phyloP scores from a whole-genome alignment of 257 asterid species.

The Euphrasia confusa region DNA sequence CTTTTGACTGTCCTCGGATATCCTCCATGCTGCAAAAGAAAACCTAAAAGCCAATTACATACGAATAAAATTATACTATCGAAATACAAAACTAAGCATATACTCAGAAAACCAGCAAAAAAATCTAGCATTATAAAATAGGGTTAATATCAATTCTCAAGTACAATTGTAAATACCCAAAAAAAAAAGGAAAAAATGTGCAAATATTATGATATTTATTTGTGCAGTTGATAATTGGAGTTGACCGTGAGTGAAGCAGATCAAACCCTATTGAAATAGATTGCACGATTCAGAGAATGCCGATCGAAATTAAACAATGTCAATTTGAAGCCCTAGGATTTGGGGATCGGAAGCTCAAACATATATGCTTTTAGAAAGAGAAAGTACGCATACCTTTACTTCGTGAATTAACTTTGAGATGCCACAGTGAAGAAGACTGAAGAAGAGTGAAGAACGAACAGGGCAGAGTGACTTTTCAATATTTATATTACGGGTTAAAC shows the following conservation, averaged over 20 bases:
- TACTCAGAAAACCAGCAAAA: constrained; percentile 1
- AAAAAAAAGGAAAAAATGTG: no score
- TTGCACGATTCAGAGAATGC: constrained; percentile 16
- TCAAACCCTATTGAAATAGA: constrained; percentile 2
- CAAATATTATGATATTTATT: neutral
- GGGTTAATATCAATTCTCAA: neutral
- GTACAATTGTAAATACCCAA: neutral
- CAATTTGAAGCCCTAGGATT: constrained; percentile 35
- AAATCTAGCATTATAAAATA: neutral
- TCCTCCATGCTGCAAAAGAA: constrained; percentile 53
- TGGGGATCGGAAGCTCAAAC: constrained; percentile 37
- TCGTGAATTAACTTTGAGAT: constrained; percentile 31
- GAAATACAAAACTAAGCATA: neutral
- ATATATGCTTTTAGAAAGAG: constrained; percentile 25
- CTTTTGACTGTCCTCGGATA: constrained; percentile 82
- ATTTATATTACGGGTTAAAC: constrained; percentile 9
- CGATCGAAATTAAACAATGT: constrained; percentile 2
- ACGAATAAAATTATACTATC: neutral
- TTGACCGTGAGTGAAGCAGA: constrained; percentile 6
- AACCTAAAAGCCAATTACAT: constrained; percentile 16
- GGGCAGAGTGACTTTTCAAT: constrained; percentile 21
- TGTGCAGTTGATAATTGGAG: neutral
- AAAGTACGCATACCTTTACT: constrained; percentile 35
- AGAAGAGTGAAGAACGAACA: constrained; percentile 11
- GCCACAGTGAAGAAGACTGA: constrained; percentile 32